Base-by-base conservation (phyloP, 331 rosid genomes). In the Ulmus americana region DNA sequence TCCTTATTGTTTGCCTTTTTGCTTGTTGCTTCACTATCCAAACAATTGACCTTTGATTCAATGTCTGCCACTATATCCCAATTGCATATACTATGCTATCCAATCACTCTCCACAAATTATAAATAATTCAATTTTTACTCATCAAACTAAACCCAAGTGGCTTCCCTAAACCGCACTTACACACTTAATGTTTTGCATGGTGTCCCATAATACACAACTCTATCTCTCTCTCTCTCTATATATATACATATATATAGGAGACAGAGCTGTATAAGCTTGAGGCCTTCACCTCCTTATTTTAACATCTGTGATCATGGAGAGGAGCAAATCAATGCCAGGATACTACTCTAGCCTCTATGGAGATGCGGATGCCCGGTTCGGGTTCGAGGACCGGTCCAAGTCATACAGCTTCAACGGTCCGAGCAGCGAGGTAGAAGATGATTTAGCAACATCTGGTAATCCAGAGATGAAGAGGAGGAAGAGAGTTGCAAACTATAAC, bases 401-500 rank as follows among this genome's bases (percentile, higher is more conserved):
- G 64, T 71, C 86, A 18, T 87, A 71, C 71, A 80, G 76, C 76
- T 87, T 78, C 83, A 79, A 86, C 46, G 87, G 83, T 22, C 75
- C 83, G 38, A 65, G 61, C 8, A 14, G 58, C 52, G 73, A 63
- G 47, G 67, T 20, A 8, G 74, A 68, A 68, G 86, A 82, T 5
- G 80, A 8, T 35, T 11, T 68, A 7, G 77, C 70, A 13, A 15
- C 70, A 1, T 56, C 66, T 16, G 39, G 20, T 7, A 77, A 87
- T 51, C 86, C 82, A 53, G 82, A 87, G 71, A 45, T 71, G 20
- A 71, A 87, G 76, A 82, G 85, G 57, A 82, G 76, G 80, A 80
- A 80, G 79, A 76, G 86, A 68, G 85, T 82, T n/a, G 83, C 88
- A 47, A 60, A 61, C 65, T 82, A 87, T 60, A 82, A 82, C 75